Evolutionary conservation across 148 eudicot genomes (phyloP).

Genomic region (Rhododendron ovatum): DNA sequence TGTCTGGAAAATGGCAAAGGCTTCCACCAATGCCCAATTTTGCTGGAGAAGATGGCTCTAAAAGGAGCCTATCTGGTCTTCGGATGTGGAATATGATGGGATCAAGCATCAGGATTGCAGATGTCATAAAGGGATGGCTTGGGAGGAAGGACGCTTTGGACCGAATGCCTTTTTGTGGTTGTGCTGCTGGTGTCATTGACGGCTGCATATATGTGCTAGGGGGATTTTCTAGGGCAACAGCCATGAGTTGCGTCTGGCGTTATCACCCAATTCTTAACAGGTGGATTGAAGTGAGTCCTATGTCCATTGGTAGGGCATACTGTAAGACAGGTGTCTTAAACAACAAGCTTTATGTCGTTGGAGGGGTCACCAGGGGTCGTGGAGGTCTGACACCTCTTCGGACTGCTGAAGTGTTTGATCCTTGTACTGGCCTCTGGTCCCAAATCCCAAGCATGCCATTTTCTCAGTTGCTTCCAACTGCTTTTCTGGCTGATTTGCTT

Average conservation of each 20-base stretch:
- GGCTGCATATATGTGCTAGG: constrained; percentile 90
- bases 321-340: constrained; percentile 75
- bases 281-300: constrained; percentile 71
- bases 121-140: constrained; percentile 70
- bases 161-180: constrained; percentile 71
- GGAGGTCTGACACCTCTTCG: constrained; percentile 82
- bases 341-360: constrained; percentile 82
- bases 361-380: constrained; percentile 77
- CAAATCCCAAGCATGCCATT: constrained; percentile 93
- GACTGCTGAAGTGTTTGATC: constrained; percentile 88
- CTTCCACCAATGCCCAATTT: constrained; percentile 78
- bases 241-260: constrained; percentile 68
- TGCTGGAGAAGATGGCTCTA: constrained; percentile 37
- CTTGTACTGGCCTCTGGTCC: constrained; percentile 63
- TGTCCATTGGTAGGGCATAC: constrained; percentile 75
- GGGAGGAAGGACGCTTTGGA: constrained; percentile 51
- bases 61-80: constrained; percentile 42
- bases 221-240: constrained; percentile 58
- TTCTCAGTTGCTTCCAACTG: constrained; percentile 80
- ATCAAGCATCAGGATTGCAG: constrained; percentile 60
- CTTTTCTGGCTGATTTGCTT: constrained; percentile 75
- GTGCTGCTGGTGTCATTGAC: constrained; percentile 70
- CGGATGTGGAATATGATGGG: constrained; percentile 62
- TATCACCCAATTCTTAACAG: constrained; percentile 65
- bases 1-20: constrained; percentile 67